Evolutionary conservation across 768 basidiomycete species (phyloP), one percentile per base, ranked within the genome.

Genomic region (Lentinula boryana): DNA sequence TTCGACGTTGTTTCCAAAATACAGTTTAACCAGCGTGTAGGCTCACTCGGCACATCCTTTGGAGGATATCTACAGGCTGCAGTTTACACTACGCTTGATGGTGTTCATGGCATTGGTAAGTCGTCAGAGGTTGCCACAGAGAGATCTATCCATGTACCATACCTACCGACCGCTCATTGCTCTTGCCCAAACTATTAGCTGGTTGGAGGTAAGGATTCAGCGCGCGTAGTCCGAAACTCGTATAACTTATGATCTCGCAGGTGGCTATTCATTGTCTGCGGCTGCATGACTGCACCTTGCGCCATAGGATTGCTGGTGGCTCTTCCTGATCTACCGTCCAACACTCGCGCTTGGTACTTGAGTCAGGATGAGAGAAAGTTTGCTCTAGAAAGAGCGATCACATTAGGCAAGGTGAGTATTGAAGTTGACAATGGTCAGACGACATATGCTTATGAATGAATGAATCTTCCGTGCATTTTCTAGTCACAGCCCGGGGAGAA

Each of bases 241-340:
- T 13, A 35, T 12, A 5, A 61, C 15, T 7, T 1, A 18, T 8
- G 9, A 15, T 36, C 23, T 10, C 4, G 6, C 18, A 68, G 68
- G 53, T 69, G 68, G 68, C 63, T 69, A 12, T 69, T 67, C 49
- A 67, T 69, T 49, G 46, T 69, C 31, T 69, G 67, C 48, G 67
- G 68, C 3, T 68, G 67, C 52, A 69, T 68, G 67, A 69, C 68
- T 12, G 41, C 67, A 31, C 68, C 68, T 3, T 68, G 68, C 43
- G 68, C 67, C 18, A 36, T 51, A 18, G 58, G 44, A 21, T 16
- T 68, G 8, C 53, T 65, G 7, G 59, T 69, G 40, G 60, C 67
- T 13, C 65, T 69, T 12, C 68, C 68, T 12, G 68, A 69, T 50
- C 46, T 69, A 2, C 68, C 68, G 0, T 65, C 67, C 3, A 69